phyloP scores from a whole-genome alignment of 139 green algal species.

The Zygnema cylindricum region DNA sequence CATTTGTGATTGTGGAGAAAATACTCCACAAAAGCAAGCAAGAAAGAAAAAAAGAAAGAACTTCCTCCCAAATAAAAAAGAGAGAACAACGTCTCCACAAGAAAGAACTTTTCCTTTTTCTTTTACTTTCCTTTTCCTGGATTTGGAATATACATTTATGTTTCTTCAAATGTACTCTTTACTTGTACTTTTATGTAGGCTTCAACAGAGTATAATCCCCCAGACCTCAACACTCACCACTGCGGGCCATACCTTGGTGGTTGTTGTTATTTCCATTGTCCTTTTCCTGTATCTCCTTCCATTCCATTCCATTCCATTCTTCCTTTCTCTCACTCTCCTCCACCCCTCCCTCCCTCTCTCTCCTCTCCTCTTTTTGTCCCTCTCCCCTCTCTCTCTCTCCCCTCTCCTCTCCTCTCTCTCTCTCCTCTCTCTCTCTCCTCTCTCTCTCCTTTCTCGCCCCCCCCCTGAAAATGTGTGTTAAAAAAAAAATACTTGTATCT shows the following conservation, averaged over 20 bases:
- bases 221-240: conserved; percentile 38
- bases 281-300: not conserved
- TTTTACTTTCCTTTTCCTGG: too few relatives aligned
- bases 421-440: not conserved
- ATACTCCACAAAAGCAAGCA: too few relatives aligned
- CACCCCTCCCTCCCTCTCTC: too few relatives aligned
- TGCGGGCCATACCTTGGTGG: not conserved
- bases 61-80: too few relatives aligned
- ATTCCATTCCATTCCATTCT: conserved; percentile 7
- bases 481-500: conserved; percentile 11
- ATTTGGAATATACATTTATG: too few relatives aligned
- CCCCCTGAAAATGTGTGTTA: conserved; percentile 8
- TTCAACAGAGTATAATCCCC: conserved; percentile 19
- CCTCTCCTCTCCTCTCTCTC: not conserved
- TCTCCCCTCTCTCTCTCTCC: not conserved
- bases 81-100: too few relatives aligned
- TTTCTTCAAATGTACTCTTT: conserved; percentile 16
- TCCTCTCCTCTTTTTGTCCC: not conserved
- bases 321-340: not conserved
- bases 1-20: too few relatives aligned
- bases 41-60: too few relatives aligned
- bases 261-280: not conserved
- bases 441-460: not conserved
- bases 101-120: too few relatives aligned
- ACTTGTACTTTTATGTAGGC: not conserved